Conservation (phyloP, 1,139 yeast species). For the Magnusiomyces sp. region DNA sequence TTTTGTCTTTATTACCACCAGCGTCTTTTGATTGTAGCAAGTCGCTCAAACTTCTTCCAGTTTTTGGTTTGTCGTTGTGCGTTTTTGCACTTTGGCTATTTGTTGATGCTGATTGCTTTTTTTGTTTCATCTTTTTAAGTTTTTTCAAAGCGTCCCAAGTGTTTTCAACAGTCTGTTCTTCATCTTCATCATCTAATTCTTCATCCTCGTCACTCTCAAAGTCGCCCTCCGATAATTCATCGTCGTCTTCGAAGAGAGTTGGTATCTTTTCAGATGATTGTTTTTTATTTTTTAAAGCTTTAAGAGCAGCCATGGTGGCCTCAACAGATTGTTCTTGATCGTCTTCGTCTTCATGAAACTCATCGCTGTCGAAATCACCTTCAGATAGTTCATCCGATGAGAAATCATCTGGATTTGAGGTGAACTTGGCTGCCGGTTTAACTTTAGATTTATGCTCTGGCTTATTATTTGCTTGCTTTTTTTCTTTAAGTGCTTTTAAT, state of each 20-base stretch:
- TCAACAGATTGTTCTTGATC: conserved; percentile 19
- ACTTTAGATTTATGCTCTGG: conserved; percentile 22
- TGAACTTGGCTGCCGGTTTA: conserved; percentile 1
- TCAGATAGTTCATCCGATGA: no score
- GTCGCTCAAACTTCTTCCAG: no score
- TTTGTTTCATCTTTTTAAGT: conserved; percentile 29
- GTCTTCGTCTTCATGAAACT: conserved; percentile 16
- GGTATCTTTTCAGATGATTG: conserved; percentile 8
- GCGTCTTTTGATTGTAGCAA: no score
- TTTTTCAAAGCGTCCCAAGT: conserved; percentile 41
- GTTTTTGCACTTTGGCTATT: no score
- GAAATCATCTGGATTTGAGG: no score
- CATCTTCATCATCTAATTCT: conserved; percentile 10
- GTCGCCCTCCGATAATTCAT: no score
- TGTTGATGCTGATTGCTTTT: conserved; percentile 2
- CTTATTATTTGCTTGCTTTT: conserved; percentile 7
- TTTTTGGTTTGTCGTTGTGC: no score
- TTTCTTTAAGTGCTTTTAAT: conserved; percentile 13
- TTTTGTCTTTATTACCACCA: no score
- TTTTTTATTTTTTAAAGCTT: conserved; percentile 35
- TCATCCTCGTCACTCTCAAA: conserved; percentile 9
- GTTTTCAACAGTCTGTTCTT: conserved; percentile 28
- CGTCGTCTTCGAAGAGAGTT: no score
- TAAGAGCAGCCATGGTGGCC: conserved; percentile 40
- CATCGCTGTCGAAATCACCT: conserved; percentile 2